A percentile compares a stretch with the other conserved stretches of the same genome.
phyloP scores from a whole-genome alignment of 140 eudicot genomes.

The Flaveria floridana region DNA sequence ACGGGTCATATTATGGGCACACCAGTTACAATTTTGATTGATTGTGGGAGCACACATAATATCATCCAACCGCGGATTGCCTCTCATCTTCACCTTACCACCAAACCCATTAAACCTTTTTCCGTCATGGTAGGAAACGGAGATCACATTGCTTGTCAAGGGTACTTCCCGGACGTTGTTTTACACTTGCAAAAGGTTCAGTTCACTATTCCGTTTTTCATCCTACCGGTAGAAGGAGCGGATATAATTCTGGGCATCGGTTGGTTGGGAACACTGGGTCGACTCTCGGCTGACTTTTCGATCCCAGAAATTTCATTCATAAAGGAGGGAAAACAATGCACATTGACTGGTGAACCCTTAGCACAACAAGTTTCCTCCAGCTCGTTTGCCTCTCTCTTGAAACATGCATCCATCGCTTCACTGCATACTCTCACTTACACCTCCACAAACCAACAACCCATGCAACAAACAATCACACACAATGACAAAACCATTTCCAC shows the following conservation, averaged over 20 bases:
- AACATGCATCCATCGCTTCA: too few species aligned
- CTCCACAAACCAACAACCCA: too few species aligned
- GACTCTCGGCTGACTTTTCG: not conserved
- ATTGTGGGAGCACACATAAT: slow-evolving; percentile 12
- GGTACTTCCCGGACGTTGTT: not conserved
- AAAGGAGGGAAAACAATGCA: not conserved
- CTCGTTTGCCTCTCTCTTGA: not conserved
- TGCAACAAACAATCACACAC: too few species aligned
- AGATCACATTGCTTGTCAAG: not conserved
- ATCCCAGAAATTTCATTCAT: not conserved
- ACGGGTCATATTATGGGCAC: not conserved
- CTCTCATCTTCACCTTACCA: not conserved
- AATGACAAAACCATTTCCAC: too few species aligned
- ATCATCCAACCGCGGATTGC: not conserved
- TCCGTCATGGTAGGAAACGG: not conserved
- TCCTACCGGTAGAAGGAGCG: not conserved
- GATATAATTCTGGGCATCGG: not conserved
- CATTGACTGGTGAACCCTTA: not conserved
- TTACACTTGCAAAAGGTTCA: too few species aligned
- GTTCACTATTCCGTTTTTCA: not conserved
- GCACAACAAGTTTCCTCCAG: not conserved
- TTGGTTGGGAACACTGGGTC: not conserved
- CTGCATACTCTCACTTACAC: too few species aligned
- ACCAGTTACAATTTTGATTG: not conserved
- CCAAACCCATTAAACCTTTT: not conserved